These are phyloP conservation scores for Leishmania arabica DNA, from an alignment of 208 protist species.

Conservation along the genomic window DNA sequence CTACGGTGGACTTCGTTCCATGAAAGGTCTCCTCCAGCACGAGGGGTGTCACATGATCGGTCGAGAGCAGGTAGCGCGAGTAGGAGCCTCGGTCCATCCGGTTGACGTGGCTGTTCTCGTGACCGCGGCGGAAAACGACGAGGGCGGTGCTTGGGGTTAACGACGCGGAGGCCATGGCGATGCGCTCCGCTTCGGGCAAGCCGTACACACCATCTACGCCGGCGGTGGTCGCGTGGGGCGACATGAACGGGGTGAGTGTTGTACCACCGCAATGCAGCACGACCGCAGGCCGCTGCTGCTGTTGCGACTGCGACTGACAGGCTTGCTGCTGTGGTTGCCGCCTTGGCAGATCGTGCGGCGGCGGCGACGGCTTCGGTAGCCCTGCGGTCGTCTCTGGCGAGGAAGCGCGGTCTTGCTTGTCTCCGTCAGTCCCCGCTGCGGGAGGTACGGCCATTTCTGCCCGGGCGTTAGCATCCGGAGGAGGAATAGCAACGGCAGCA, in stretches of 20 bases:
- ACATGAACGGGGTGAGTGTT: background rate
- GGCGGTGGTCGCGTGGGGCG: background rate
- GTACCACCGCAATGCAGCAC: background rate
- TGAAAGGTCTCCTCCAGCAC: slow-evolving; percentile 48
- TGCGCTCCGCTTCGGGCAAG: slow-evolving; percentile 17
- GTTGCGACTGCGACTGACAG: background rate
- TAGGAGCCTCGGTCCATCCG: slow-evolving; percentile 71
- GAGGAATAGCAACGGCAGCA: background rate
- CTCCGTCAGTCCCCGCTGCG: background rate
- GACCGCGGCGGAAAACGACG: slow-evolving; percentile 51
- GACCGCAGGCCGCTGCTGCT: background rate
- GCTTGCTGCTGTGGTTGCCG: background rate
- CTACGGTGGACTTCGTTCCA: slow-evolving; percentile 38
- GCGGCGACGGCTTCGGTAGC: background rate
- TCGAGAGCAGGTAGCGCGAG: slow-evolving; percentile 68
- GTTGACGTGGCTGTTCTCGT: slow-evolving; percentile 77
- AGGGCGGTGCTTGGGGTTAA: slow-evolving; percentile 34
- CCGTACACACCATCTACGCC: background rate
- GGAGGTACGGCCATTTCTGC: background rate
- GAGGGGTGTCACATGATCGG: slow-evolving; percentile 35
- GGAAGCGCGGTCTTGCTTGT: background rate
- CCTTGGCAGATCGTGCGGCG: background rate
- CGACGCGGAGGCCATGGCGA: slow-evolving; percentile 21
- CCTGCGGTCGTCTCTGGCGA: background rate
- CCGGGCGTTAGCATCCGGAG: background rate